phyloP scores from a whole-genome alignment of 73 alveolate genomes.

The Tetrahymena thermophila region DNA sequence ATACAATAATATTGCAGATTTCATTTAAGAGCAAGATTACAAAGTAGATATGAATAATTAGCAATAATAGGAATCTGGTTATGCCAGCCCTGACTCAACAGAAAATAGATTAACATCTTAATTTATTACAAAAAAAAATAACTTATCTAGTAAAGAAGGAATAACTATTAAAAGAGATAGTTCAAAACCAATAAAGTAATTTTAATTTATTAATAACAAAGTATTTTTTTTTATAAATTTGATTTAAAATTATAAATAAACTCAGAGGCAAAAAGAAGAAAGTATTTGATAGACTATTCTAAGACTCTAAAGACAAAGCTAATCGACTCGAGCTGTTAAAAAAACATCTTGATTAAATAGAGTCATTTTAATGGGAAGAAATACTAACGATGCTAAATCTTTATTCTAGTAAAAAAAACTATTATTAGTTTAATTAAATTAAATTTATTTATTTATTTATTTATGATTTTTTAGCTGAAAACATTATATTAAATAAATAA shows the following conservation, averaged over 20 bases:
- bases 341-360: neutral
- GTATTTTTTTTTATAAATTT: too few relatives aligned
- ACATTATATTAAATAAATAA: neutral
- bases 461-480: too few relatives aligned
- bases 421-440: neutral
- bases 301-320: neutral
- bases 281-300: neutral
- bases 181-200: neutral
- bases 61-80: neutral
- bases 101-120: neutral
- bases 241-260: neutral
- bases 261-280: neutral
- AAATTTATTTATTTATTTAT: too few relatives aligned
- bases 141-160: neutral
- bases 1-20: neutral
- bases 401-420: neutral
- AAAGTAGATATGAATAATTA: neutral
- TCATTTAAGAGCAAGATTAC: neutral
- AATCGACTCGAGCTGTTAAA: neutral
- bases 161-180: neutral
- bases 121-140: neutral
- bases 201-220: neutral
- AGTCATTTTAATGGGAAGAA: neutral
- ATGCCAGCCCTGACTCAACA: neutral
- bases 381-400: neutral